Evolutionary conservation across 345 rosid genomes (phyloP).

Genomic region (Arabis hirsuta): DNA sequence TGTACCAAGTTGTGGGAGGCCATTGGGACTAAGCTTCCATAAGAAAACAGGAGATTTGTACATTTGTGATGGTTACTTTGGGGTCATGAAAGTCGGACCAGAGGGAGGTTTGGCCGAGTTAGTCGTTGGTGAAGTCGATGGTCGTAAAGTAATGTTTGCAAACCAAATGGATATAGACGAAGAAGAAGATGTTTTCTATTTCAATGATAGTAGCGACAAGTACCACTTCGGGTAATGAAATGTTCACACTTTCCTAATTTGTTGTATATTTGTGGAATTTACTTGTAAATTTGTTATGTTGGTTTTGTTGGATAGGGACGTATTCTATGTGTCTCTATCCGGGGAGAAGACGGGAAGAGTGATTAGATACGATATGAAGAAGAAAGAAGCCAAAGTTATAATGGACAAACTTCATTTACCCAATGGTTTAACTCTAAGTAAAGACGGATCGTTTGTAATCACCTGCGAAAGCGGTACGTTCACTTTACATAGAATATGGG

Average conservation of each 20-base stretch:
- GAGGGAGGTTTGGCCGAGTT: slow-evolving; percentile 61
- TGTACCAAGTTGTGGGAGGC: slow-evolving; percentile 77
- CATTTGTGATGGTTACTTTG: slow-evolving; percentile 75
- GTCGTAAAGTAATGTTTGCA: slow-evolving; percentile 56
- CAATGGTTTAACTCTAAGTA: slow-evolving; percentile 77
- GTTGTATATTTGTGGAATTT: neutral
- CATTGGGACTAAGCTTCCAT: slow-evolving; percentile 65
- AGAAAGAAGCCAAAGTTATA: slow-evolving; percentile 41
- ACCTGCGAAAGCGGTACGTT: slow-evolving; percentile 49
- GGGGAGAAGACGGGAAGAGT: slow-evolving; percentile 34
- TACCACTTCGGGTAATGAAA: slow-evolving; percentile 61
- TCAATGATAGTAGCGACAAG: slow-evolving; percentile 63
- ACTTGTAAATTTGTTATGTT: neutral
- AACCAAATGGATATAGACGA: slow-evolving; percentile 74
- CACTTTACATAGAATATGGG: slow-evolving; percentile 51
- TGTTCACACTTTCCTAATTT: too few species aligned
- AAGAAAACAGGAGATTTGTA: slow-evolving; percentile 69
- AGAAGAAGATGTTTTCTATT: slow-evolving; percentile 61
- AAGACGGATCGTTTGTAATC: slow-evolving; percentile 54
- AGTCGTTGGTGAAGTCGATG: slow-evolving; percentile 56
- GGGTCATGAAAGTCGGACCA: slow-evolving; percentile 69
- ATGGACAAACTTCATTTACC: slow-evolving; percentile 53
- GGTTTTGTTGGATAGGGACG: slow-evolving; percentile 48
- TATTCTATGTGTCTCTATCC: slow-evolving; percentile 31
- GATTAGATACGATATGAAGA: slow-evolving; percentile 40